Percentiles rank a stretch among this genome's conserved stretches.
These are phyloP conservation scores for Fusarium foetens DNA, from an alignment of 2,329 filamentous ascomycete genomes.

Conservation along the genomic window DNA sequence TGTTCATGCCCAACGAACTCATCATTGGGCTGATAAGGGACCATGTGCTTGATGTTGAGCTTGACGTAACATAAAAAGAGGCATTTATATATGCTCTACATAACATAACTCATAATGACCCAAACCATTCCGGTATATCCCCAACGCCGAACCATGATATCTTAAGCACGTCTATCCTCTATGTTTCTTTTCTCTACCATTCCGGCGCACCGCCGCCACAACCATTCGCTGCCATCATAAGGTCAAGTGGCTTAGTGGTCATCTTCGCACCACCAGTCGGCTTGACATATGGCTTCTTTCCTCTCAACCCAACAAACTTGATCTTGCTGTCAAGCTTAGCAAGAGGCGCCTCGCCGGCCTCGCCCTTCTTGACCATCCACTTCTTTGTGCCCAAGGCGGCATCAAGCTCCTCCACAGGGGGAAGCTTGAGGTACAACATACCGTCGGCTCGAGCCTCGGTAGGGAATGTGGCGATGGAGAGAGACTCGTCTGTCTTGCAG, in stretches of 20 bases:
- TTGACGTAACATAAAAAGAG: background rate
- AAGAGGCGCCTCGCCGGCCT: conserved; percentile 58
- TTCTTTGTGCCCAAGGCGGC: conserved; percentile 78
- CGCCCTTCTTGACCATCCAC: conserved; percentile 81
- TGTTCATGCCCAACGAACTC: background rate
- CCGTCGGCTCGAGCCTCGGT: conserved; percentile 79
- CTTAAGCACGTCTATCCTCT: background rate
- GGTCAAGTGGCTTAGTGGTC: conserved; percentile 51
- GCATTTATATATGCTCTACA: conserved; percentile 25
- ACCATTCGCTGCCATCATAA: conserved; percentile 50
- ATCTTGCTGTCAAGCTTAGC: conserved; percentile 60
- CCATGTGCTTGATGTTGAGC: background rate
- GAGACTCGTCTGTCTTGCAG: conserved; percentile 77
- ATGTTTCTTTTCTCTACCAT: conserved; percentile 51
- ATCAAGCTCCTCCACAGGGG: conserved; percentile 83
- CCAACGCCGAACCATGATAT: conserved; percentile 18
- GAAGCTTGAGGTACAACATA: conserved; percentile 82
- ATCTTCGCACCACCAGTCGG: conserved; percentile 48
- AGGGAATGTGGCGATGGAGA: conserved; percentile 85
- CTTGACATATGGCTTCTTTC: conserved; percentile 55
- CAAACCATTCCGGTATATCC: background rate
- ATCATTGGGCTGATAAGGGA: background rate
- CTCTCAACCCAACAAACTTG: conserved; percentile 55
- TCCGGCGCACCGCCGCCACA: conserved; percentile 57
- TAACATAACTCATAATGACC: conserved; percentile 6